Base-by-base conservation (phyloP, 2,329 filamentous ascomycete species). In the Cladosporium sp. region DNA sequence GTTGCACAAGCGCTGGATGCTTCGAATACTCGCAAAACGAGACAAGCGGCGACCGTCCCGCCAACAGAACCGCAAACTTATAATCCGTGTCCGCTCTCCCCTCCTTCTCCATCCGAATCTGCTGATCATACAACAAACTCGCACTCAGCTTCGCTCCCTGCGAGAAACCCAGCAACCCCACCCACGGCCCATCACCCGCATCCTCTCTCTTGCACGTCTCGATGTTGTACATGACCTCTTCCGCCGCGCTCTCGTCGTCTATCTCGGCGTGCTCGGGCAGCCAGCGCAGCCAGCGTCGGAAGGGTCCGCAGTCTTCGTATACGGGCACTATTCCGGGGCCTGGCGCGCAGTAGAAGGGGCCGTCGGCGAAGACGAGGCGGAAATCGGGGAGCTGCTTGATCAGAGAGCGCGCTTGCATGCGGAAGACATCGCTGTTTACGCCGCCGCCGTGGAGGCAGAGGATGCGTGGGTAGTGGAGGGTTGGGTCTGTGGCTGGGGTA, bases 401-500 rank as follows among this genome's bases (percentile, higher is more conserved):
- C 6, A 84, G 71, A 4, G 75, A 75, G 61, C 89, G 87, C 64
- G 84, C 83, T 74, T 92, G 89, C 10, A 80, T 71, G 60, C 80
- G 76, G 75, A 91, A 91, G 70, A 91, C 83, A 39, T 78, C 69
- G n/a, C 80, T 85, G 66, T 88, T 91, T 62, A 86, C 84, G 60
- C 89, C 89, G 65, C 88, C 89, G 69, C 89, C 89, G 71, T 92
- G 89, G n/a, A 92, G 83, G 73, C 88, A 91, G 64, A 92, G 85
- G 64, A 92, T 84, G 59, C 88, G 85, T 3, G 88, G 88, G 39
- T 63, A 58, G 42, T 63, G 56, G 56, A 66, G 66, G 53, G 58
- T 61, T 8, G 59, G 52, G 42, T 54, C 51, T 15, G 37, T 20
- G n/a, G 10, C 20, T 17, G 49, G 13, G 9, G 34, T 22, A 3